Evolutionary conservation across 805 yeast species (phyloP), one percentile per base, ranked within the genome.

Genomic region (Yamadazyma akitaensis): DNA sequence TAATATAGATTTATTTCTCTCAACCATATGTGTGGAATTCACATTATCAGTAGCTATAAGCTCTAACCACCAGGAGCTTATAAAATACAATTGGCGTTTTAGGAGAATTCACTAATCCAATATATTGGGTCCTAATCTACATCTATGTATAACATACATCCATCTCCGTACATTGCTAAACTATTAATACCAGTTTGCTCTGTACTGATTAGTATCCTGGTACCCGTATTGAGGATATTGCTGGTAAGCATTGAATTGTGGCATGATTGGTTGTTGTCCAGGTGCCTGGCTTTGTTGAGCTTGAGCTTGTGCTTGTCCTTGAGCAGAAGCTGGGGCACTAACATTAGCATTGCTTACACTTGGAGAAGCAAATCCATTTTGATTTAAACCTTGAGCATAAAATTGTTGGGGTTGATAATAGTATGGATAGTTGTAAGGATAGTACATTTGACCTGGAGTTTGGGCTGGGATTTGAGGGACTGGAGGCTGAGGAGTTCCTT

Each of bases 191-290:
- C 77, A 72, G 40, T 43, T 38, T 12, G 35, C 35, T 51, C 75
- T 68, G 59, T 69, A 69, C 52, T 70, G 74, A 49, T 60, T 60
- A 56, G 59, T 59, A 49, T 70, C 76, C 54, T 70, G 76, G 59
- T 70, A 72, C 50, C 73, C 66, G 52, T 70, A 72, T 58, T 72
- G 77, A 11, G 76, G 75, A 58, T 70, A 72, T 56, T 72, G 76
- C 56, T 72, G 77, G 55, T 70, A 72, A n/a, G 63, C 75, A 37
- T 68, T 74, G 53, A 67, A 72, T 58, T 71, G 75, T 24, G 75
- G 75, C 47, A 63, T 61, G 49, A 58, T 55, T 41, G 70, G 71
- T 56, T 71, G 76, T 66, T 69, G 44, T 33, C 53, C 62, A 32
- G 37, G 44, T 21, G 35, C 40, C n/a, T 13, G 36, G 9, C 38